Evolutionary conservation across 495 filamentous ascomycete species (phyloP).

Genomic region (Schizothecium vesticola): DNA sequence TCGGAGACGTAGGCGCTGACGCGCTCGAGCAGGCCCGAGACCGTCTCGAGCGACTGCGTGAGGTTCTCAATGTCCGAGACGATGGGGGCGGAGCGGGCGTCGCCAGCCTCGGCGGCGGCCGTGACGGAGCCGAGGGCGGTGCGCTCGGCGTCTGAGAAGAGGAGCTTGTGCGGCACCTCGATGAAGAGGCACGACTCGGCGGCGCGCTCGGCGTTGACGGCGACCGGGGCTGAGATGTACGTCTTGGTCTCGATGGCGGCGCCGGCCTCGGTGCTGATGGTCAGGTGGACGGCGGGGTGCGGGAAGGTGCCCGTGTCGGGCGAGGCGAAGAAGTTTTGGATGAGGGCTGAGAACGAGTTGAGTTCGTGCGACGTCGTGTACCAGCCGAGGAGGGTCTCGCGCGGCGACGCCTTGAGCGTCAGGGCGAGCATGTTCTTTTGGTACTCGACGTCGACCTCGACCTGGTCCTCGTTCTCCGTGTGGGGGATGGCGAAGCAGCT

Average conservation of each 20-base stretch:
- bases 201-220: constrained; percentile 88
- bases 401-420: constrained; percentile 88
- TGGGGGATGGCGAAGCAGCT: constrained; percentile 96
- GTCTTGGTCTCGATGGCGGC: constrained; percentile 78
- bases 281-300: constrained; percentile 92
- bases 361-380: constrained; percentile 94
- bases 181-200: constrained; percentile 95
- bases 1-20: constrained; percentile 83
- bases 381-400: constrained; percentile 93
- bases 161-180: constrained; percentile 81
- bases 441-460: constrained; percentile 99
- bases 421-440: constrained; percentile 97
- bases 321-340: constrained; percentile 98
- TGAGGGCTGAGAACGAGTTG: constrained; percentile 95
- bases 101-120: constrained; percentile 69
- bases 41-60: constrained; percentile 75
- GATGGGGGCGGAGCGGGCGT: constrained; percentile 64
- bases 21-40: constrained; percentile 80
- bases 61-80: constrained; percentile 84
- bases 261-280: constrained; percentile 80
- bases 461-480: constrained; percentile 96
- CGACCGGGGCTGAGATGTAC: constrained; percentile 92
- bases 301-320: constrained; percentile 96
- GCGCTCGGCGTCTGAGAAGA: constrained; percentile 88
- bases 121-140: constrained; percentile 77